phyloP scores from a whole-genome alignment of 2,329 filamentous ascomycete genomes.

The Orbilia blumenaviensis region DNA sequence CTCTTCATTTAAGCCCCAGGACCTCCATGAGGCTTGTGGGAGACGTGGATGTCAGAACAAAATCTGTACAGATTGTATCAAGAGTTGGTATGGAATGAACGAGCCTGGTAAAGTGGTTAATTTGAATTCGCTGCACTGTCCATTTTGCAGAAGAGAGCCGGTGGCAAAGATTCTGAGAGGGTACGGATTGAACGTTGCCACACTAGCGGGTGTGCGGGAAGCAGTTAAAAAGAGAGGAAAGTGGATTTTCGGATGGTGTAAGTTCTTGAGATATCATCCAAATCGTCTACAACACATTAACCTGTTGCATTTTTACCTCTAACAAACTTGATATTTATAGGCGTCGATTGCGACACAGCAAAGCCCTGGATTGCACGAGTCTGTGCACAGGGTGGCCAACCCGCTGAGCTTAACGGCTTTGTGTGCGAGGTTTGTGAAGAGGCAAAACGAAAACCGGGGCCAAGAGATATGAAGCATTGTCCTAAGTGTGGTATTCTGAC shows the following conservation, averaged over 20 bases:
- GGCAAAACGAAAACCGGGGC: slow-evolving; percentile 30
- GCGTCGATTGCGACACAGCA: slow-evolving; percentile 62
- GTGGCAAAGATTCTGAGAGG: slow-evolving; percentile 60
- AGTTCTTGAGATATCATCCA: slow-evolving; percentile 5
- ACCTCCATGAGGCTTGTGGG: slow-evolving; percentile 63
- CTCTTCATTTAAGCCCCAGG: slow-evolving; percentile 59
- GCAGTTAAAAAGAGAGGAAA: slow-evolving; percentile 62
- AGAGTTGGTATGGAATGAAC: slow-evolving; percentile 65
- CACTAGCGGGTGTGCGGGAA: slow-evolving; percentile 60
- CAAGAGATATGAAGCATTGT: slow-evolving; percentile 58
- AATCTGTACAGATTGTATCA: slow-evolving; percentile 63
- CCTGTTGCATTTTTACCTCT: slow-evolving; percentile 17
- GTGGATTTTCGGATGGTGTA: slow-evolving; percentile 66
- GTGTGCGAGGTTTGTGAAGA: slow-evolving; percentile 62
- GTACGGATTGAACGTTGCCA: slow-evolving; percentile 60
- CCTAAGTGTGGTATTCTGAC: slow-evolving; percentile 61
- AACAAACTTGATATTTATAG: slow-evolving; percentile 6
- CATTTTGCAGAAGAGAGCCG: slow-evolving; percentile 65
- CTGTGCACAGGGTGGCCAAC: slow-evolving; percentile 62
- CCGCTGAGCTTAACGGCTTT: slow-evolving; percentile 61
- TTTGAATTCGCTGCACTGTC: slow-evolving; percentile 64
- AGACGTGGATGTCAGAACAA: slow-evolving; percentile 63
- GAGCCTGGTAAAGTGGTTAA: slow-evolving; percentile 63
- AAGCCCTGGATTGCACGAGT: slow-evolving; percentile 62
- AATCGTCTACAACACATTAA: not conserved